Conservation (phyloP, 805 yeast species). For the Nakazawaea ernobii region DNA sequence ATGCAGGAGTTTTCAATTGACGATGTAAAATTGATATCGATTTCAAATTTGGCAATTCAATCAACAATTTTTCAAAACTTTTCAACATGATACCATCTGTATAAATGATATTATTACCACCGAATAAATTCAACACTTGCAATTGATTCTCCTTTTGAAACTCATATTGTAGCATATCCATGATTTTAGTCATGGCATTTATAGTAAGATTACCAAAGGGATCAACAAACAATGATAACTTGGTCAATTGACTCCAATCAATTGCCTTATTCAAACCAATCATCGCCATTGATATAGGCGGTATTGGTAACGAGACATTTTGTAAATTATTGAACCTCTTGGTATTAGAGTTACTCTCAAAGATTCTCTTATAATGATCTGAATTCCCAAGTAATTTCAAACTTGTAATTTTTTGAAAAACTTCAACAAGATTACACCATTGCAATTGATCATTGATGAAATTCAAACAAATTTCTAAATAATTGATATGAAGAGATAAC, state of each 20-base stretch:
- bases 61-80: neutral
- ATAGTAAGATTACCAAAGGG: slow-evolving; percentile 2
- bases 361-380: neutral
- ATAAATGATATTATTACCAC: slow-evolving; percentile 4
- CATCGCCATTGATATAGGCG: neutral
- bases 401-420: neutral
- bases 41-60: neutral
- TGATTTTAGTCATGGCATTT: neutral
- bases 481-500: neutral
- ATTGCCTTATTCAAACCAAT: neutral
- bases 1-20: neutral
- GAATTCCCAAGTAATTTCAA: slow-evolving; percentile 3
- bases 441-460: neutral
- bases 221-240: slow-evolving; percentile 5
- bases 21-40: neutral
- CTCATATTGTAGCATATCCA: neutral
- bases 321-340: neutral
- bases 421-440: neutral
- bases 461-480: slow-evolving; percentile 5
- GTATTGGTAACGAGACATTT: neutral
- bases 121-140: neutral
- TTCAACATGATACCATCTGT: neutral
- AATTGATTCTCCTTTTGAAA: neutral
- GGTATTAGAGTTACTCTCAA: neutral
- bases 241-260: neutral